Base-by-base conservation (phyloP, 495 filamentous ascomycete species). In the Hyaloscypha variabilis region DNA sequence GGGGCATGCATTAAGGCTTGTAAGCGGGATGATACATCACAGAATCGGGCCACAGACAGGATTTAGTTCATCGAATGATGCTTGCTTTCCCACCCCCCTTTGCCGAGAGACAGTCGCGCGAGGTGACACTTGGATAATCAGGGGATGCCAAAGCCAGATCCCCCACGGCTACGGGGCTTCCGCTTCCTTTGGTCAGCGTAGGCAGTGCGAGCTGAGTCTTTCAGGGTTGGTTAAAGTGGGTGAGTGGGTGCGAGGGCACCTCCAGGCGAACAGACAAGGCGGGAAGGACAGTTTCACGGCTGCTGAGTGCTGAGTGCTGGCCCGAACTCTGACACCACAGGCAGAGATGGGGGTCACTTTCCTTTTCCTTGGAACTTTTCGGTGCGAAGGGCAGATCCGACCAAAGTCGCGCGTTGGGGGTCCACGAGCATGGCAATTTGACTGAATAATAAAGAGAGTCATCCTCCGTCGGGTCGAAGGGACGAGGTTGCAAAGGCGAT, bases 101-200 rank as follows among this genome's bases (percentile, higher is more conserved):
- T 21, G 29, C 11, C 8, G 4, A 31, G 54, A 6, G 10, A 24
- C n/a, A 24, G 23, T 8, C 19, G 6, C 21, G 1, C n/a, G 8
- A 24, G 26, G 51, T 54, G 51, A 54, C 51, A 54, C 51, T 14
- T 54, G 51, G 51, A 17, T 6, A 54, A 54, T 25, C 51, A 24
- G 51, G 51, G 49, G 26, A 29, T 1, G 10, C 26, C 21, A n/a
- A 54, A 54, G 11, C 26, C 51, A 17, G 17, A 51, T 51, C 58
- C 58, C 58, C 58, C 58, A 61, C 58, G 36, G 39, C 11, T 28
- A 29, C n/a, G 19, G 51, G 51, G 39, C 39, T 46, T 46, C 17
- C 11, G 10, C 4, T 46, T 46, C 17, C 11, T 8, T 11, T 19
- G 39, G 39, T 10, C 39, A 17, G 11, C 14, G 19, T 10, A 46